Evolutionary conservation across 1,284 basidiomycete species (phyloP), one percentile per base, ranked within the genome.

Genomic region (Rugosomyces carneus): DNA sequence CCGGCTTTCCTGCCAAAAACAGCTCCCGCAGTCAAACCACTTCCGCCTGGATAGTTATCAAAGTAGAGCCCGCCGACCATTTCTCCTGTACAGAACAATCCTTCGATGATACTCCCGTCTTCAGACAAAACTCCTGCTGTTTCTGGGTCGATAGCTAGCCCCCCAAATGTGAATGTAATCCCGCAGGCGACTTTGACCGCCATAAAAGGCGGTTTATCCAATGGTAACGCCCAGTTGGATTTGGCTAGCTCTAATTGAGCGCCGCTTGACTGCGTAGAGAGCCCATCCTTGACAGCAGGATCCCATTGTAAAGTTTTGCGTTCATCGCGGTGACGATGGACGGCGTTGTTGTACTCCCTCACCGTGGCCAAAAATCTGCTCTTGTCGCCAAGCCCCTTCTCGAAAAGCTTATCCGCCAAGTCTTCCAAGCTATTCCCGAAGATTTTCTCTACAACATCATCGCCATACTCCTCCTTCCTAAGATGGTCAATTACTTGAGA

Each of bases 151-250:
- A 84, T 75, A 1, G 70, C 73, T 2, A 84, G 60, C 1, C 81
- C 81, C 1, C 81, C 81, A 62, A 83, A 85, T 2, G 80, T 85
- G 63, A 84, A 85, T 0, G 82, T 84, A 47, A 84, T 74, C 1
- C 81, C 81, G 60, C 81, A 84, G 0, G 76, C 65, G 2, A 84
- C 76, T 56, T 80, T 81, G 23, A 84, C 76, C 1, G 81, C 81
- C 55, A 83, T 65, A 56, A 80, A 80, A 0, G 79, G 80, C 7
- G 66, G 58, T 38, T 69, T 52, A 36, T 75, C 69, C 31, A 84
- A 59, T 1, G 73, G 56, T 49, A 79, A 60, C 0, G 81, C 81
- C 81, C 81, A 84, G 53, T 84, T 83, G 0, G 78, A 76, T 47
- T 71, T 69, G 3, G 67, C 57, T 13, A 69, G 49, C 18, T 51